Evolutionary conservation across 2,329 filamentous ascomycete species (phyloP), one percentile per base, ranked within the genome.

Genomic region (Teratosphaeria zuluensis): DNA sequence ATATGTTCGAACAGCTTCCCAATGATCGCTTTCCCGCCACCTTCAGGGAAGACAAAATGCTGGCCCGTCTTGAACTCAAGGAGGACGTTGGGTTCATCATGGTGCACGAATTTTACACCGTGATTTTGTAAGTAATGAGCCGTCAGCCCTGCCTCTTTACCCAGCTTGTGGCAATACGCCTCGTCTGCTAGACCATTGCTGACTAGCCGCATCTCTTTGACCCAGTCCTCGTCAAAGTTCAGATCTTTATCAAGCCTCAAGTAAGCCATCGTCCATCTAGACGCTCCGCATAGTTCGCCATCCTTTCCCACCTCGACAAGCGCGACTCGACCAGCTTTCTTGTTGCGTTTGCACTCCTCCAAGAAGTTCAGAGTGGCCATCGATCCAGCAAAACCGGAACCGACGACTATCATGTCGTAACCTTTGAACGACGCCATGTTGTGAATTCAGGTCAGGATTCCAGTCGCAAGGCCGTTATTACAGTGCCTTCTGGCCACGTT

Each of bases 321-420:
- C 7, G 74, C 73, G 4, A 76, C 73, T n/a, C 67, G 70, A 12
- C 71, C 71, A 51, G 61, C 62, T 61, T 74, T 75, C 54, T 66
- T 65, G 24, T 68, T 61, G 52, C 68, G 69, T 33, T 70, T 70
- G 63, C 69, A 72, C 57, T 72, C 69, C 60, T 76, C 72, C n/a
- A 75, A 67, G 62, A 75, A 76, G 65, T 72, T 75, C 53, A 76
- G 62, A 0, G 73, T 71, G 6, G 74, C 70, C 68, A 75, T 73
- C 54, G 68, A 70, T 11, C 73, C 72, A 28, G 73, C 74, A 61
- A 76, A 76, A 21, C 74, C 73, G 54, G 72, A 73, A 21, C 73
- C 73, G 5, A 75, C 71, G 19, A 75, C 72, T 28, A 76, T 69
- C 11, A 76, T 65, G 60, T 75, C 74, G 65, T 75, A 75, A 35